Conservation (phyloP, 2,329 filamentous ascomycete genomes). For the Ustilaginoidea virens region DNA sequence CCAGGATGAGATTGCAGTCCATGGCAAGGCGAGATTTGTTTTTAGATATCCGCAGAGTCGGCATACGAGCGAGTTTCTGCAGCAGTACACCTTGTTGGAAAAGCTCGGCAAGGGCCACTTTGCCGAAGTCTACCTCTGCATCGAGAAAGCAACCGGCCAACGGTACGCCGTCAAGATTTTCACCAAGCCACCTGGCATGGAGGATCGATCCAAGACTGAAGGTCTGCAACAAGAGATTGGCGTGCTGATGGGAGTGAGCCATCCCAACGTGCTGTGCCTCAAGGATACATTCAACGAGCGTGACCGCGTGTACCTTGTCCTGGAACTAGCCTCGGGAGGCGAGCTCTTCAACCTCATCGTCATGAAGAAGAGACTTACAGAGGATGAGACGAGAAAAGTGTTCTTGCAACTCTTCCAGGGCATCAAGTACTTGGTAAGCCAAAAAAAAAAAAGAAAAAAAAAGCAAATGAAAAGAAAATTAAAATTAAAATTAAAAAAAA, state of each 20-base stretch:
- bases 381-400: slow-evolving; percentile 70
- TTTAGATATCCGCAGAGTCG: slow-evolving; percentile 76
- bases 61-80: slow-evolving; percentile 61
- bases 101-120: slow-evolving; percentile 92
- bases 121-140: slow-evolving; percentile 80
- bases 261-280: slow-evolving; percentile 81
- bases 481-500: no score
- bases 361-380: slow-evolving; percentile 73
- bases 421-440: slow-evolving; percentile 78
- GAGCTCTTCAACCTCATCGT: slow-evolving; percentile 95
- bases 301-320: slow-evolving; percentile 77
- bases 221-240: slow-evolving; percentile 90
- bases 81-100: slow-evolving; percentile 73
- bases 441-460: no score
- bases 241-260: slow-evolving; percentile 91
- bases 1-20: slow-evolving; percentile 77
- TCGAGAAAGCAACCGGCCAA: slow-evolving; percentile 69
- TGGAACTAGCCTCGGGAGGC: slow-evolving; percentile 82
- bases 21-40: slow-evolving; percentile 73
- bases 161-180: slow-evolving; percentile 92
- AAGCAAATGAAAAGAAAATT: no score
- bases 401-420: slow-evolving; percentile 88
- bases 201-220: slow-evolving; percentile 71
- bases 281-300: slow-evolving; percentile 91
- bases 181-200: slow-evolving; percentile 66